phyloP scores from a whole-genome alignment of 2,329 filamentous ascomycete species.

The Fonsecaea erecta region DNA sequence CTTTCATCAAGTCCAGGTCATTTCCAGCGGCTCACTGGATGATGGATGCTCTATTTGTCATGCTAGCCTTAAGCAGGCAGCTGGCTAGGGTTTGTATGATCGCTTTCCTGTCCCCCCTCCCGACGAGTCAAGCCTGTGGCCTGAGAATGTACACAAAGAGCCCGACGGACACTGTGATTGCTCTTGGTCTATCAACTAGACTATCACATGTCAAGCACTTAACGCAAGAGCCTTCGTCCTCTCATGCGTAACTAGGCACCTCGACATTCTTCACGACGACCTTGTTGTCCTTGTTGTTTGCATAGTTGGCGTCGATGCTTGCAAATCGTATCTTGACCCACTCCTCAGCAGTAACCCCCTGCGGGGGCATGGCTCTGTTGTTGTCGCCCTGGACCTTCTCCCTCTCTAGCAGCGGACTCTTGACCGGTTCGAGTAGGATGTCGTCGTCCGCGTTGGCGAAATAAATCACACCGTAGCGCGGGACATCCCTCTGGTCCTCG shows the following conservation, averaged over 20 bases:
- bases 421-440: conserved; percentile 40
- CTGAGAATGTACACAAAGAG: too few relatives aligned
- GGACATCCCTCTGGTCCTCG: conserved; percentile 51
- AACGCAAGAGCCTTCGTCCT: neutral
- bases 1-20: too few relatives aligned
- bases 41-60: too few relatives aligned
- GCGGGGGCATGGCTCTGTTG: conserved; percentile 2
- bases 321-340: conserved; percentile 10
- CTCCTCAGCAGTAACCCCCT: neutral
- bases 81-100: neutral
- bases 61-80: too few relatives aligned
- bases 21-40: neutral
- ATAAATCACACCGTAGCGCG: conserved; percentile 51
- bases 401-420: conserved; percentile 43
- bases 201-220: too few relatives aligned
- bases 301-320: conserved; percentile 11
- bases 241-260: conserved; percentile 39
- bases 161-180: too few relatives aligned
- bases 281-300: conserved; percentile 14
- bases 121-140: too few relatives aligned
- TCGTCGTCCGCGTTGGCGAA: conserved; percentile 51
- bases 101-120: neutral
- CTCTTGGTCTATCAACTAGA: too few relatives aligned
- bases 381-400: conserved; percentile 4
- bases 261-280: conserved; percentile 10